Conservation (phyloP, 2,329 filamentous ascomycete genomes). For the Apiospora arundinis region DNA sequence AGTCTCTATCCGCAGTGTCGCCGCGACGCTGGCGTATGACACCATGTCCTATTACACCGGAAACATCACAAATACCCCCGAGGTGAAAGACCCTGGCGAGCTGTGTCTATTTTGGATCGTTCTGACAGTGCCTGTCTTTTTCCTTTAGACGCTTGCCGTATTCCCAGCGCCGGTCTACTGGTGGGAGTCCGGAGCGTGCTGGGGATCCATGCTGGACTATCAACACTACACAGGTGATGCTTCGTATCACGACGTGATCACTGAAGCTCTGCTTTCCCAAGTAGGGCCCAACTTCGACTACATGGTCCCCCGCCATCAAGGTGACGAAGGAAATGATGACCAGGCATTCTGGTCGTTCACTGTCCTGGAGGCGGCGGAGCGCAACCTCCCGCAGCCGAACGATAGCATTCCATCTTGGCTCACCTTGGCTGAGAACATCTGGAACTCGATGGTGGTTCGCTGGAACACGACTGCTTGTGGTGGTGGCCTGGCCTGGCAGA, state of each 20-base stretch:
- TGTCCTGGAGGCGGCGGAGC: conserved; percentile 71
- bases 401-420: conserved; percentile 66
- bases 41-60: conserved; percentile 71
- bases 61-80: conserved; percentile 59
- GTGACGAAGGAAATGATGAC: conserved; percentile 76
- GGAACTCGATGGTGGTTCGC: conserved; percentile 71
- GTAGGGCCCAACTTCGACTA: conserved; percentile 64
- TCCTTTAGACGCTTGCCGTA: conserved; percentile 59
- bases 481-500: conserved; percentile 83
- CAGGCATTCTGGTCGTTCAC: conserved; percentile 77
- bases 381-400: conserved; percentile 69
- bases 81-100: conserved; percentile 36
- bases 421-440: conserved; percentile 72
- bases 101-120: conserved; percentile 24
- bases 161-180: conserved; percentile 67
- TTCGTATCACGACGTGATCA: conserved; percentile 65
- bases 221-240: conserved; percentile 69
- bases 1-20: conserved; percentile 68
- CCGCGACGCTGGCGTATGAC: conserved; percentile 64
- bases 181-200: conserved; percentile 70
- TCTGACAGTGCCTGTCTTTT: neutral
- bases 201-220: conserved; percentile 74
- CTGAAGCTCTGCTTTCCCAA: conserved; percentile 64
- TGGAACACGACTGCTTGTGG: conserved; percentile 74
- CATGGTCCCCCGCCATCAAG: conserved; percentile 61